phyloP scores from a whole-genome alignment of 306 rosid genomes.

The Astragalus membranaceus region DNA sequence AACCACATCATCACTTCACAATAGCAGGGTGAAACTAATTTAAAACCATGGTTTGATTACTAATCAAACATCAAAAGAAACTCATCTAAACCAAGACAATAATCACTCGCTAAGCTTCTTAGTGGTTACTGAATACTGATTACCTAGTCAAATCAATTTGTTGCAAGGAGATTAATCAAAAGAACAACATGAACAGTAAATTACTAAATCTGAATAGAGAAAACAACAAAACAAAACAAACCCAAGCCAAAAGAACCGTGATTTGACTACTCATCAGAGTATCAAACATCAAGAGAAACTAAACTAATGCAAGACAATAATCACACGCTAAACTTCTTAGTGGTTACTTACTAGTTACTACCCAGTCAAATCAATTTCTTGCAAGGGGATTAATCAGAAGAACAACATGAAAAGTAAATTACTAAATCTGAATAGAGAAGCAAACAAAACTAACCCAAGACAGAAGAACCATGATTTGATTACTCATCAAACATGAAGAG shows the following conservation, averaged over 20 bases:
- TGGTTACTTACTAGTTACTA: too few relatives aligned
- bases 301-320: too few relatives aligned
- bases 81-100: conserved; percentile 1
- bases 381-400: too few relatives aligned
- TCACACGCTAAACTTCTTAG: too few relatives aligned
- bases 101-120: background rate
- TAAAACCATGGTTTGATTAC: background rate
- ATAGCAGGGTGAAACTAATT: background rate
- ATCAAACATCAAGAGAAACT: too few relatives aligned
- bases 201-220: background rate
- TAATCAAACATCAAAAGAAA: conserved; percentile 6
- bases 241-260: too few relatives aligned
- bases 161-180: background rate
- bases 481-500: conserved; percentile 8
- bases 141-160: conserved; percentile 14
- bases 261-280: too few relatives aligned
- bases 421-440: too few relatives aligned
- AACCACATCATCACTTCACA: background rate
- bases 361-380: too few relatives aligned
- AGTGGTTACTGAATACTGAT: background rate
- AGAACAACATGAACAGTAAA: background rate
- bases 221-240: background rate
- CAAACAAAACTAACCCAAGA: too few relatives aligned
- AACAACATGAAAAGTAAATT: too few relatives aligned
- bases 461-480: background rate